Conservation (phyloP, 192 early-diverging fungal genomes). For the Coemansia sp. region DNA sequence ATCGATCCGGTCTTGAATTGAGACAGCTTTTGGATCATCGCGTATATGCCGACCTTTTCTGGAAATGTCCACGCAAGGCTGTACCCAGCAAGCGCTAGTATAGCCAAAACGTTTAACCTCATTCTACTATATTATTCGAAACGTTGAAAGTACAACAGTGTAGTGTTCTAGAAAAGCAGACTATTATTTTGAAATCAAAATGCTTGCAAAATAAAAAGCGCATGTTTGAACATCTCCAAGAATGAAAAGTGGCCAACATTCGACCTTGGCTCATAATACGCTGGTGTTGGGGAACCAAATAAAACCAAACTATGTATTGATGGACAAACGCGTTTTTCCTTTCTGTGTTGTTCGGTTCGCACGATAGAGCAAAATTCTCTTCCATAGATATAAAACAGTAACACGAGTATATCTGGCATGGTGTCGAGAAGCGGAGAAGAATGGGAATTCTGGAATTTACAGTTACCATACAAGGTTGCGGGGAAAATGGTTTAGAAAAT, state of each 20-base stretch:
- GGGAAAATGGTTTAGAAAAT: too few species aligned
- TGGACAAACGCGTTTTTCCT: not conserved
- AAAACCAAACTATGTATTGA: not conserved
- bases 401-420: too few species aligned
- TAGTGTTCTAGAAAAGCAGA: not conserved
- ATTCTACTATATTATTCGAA: not conserved
- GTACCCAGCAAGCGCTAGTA: not conserved
- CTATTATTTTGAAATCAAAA: too few species aligned
- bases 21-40: slow-evolving; percentile 30
- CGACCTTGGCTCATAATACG: too few species aligned
- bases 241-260: too few species aligned
- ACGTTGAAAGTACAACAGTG: not conserved
- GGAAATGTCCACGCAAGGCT: slow-evolving; percentile 23
- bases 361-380: not conserved
- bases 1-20: slow-evolving; percentile 19
- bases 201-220: too few species aligned
- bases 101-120: slow-evolving; percentile 2
- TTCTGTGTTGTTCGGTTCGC: not conserved
- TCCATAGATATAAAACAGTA: too few species aligned
- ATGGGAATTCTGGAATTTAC: too few species aligned
- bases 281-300: not conserved
- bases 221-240: too few species aligned
- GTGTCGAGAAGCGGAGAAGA: too few species aligned
- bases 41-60: slow-evolving; percentile 38
- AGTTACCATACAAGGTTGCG: too few species aligned